phyloP scores from a whole-genome alignment of 129 eudicot species.

The Pseudognaphalium luteoalbum region DNA sequence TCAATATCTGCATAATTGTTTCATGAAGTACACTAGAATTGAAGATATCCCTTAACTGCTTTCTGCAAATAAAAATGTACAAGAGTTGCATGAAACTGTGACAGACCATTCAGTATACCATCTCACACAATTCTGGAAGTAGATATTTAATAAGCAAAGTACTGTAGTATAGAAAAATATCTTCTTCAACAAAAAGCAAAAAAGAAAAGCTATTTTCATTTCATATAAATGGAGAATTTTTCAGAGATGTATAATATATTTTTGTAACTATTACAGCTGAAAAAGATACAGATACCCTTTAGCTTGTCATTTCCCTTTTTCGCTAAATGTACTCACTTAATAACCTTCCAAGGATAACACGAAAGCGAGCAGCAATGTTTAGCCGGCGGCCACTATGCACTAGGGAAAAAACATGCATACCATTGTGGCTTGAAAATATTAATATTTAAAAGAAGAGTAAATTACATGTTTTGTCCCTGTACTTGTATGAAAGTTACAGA shows the following conservation, averaged over 20 bases:
- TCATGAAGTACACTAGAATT: slow-evolving; percentile 59
- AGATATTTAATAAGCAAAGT: neutral
- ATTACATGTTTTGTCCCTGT: neutral
- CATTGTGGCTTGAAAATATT: too few relatives aligned
- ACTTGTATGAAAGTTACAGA: neutral
- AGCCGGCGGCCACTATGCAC: neutral
- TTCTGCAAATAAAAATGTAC: slow-evolving; percentile 51
- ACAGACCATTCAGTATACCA: neutral
- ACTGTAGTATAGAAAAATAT: neutral
- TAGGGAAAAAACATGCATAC: neutral
- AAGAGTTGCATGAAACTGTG: slow-evolving; percentile 14
- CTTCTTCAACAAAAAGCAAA: neutral
- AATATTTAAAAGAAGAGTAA: neutral
- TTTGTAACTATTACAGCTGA: neutral
- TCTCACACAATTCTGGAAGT: neutral
- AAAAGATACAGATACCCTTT: neutral
- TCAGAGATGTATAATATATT: too few relatives aligned
- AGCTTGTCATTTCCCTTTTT: neutral
- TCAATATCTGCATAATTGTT: slow-evolving; percentile 66
- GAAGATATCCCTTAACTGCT: slow-evolving; percentile 80
- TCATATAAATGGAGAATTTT: neutral
- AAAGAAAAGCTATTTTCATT: neutral
- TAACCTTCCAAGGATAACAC: neutral
- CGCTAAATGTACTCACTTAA: neutral
- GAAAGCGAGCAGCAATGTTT: neutral